Conservation (phyloP, 2,329 filamentous ascomycete species). For the Fusarium brachygibbosum region DNA sequence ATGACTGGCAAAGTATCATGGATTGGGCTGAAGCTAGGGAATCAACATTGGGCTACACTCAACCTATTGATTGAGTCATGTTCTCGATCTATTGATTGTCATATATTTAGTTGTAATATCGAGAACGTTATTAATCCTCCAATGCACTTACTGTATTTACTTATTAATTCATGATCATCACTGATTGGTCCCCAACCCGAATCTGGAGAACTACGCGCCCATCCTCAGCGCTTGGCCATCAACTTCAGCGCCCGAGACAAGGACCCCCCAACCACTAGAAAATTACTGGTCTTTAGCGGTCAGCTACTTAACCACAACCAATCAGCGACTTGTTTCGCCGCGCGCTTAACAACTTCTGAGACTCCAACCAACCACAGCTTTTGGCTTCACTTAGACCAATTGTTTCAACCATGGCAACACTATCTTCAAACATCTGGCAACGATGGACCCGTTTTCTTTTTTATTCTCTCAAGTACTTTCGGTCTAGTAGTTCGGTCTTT, state of each 20-base stretch:
- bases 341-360: constrained; percentile 46
- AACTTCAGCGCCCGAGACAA: constrained; percentile 20
- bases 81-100: not conserved
- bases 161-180: not conserved
- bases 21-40: constrained; percentile 7
- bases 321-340: constrained; percentile 33
- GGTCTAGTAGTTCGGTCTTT: constrained; percentile 6
- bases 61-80: constrained; percentile 5
- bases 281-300: constrained; percentile 24
- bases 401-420: constrained; percentile 23
- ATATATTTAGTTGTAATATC: not conserved
- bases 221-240: constrained; percentile 22
- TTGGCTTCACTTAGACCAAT: constrained; percentile 17
- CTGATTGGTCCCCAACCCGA: constrained; percentile 16
- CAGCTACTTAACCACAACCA: constrained; percentile 17
- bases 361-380: constrained; percentile 43
- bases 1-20: constrained; percentile 8
- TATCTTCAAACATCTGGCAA: constrained; percentile 31
- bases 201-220: constrained; percentile 25
- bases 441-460: constrained; percentile 12
- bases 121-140: not conserved
- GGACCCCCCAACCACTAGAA: not conserved
- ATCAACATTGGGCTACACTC: constrained; percentile 1
- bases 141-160: not conserved
- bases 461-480: not conserved